Percentiles rank a stretch among this genome's conserved stretches.
phyloP scores from a whole-genome alignment of 768 basidiomycete species.

The Pleurotus giganteus region DNA sequence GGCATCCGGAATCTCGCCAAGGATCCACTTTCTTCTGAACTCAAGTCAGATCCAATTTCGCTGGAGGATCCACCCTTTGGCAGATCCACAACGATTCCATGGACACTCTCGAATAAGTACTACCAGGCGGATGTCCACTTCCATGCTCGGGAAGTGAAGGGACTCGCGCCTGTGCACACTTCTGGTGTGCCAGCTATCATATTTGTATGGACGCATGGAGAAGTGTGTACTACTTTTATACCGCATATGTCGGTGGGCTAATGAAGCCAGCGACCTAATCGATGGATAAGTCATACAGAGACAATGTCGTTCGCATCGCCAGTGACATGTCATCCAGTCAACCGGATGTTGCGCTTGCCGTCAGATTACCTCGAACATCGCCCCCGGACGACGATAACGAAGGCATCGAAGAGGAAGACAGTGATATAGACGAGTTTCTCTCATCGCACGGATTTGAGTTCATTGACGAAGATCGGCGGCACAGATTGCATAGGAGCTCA shows the following conservation, averaged over 20 bases:
- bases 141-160: constrained; percentile 43
- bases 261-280: constrained; percentile 14
- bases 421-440: constrained; percentile 63
- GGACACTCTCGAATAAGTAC: constrained; percentile 80
- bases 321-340: constrained; percentile 43
- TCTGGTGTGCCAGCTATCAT: constrained; percentile 64
- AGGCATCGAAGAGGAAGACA: constrained; percentile 43
- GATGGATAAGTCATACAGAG: constrained; percentile 50
- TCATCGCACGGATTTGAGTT: constrained; percentile 77
- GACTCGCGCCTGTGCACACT: constrained; percentile 39
- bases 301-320: constrained; percentile 50
- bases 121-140: constrained; percentile 79
- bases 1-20: background rate
- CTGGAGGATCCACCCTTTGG: constrained; percentile 19
- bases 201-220: constrained; percentile 66
- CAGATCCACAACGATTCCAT: constrained; percentile 42
- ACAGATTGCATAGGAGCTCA: background rate
- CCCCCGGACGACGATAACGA: constrained; percentile 21
- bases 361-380: constrained; percentile 41
- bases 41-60: constrained; percentile 7
- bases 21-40: background rate
- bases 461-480: constrained; percentile 42
- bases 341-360: constrained; percentile 72
- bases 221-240: constrained; percentile 43
- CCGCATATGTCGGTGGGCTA: constrained; percentile 12